phyloP scores from a whole-genome alignment of 2,329 filamentous ascomycete genomes.

The Dactylellina leptospora region DNA sequence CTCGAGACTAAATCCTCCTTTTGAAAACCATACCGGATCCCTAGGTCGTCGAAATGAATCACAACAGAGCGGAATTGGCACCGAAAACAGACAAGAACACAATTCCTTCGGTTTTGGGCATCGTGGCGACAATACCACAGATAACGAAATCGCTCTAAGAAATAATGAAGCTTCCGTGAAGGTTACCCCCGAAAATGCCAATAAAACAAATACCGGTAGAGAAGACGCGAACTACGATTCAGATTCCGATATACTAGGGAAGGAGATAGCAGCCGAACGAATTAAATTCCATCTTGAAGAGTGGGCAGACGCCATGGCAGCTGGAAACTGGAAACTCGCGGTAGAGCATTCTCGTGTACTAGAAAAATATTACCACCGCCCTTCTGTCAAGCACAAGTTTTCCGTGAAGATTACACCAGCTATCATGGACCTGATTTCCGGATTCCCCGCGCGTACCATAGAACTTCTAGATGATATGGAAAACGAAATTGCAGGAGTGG shows the following conservation, averaged over 20 bases:
- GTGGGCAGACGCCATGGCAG: neutral
- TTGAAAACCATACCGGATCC: no score
- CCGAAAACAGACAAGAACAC: no score
- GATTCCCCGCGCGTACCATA: neutral
- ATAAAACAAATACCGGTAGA: no score
- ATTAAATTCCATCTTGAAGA: neutral
- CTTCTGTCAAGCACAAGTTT: neutral
- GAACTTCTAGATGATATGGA: neutral
- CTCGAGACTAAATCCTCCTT: no score
- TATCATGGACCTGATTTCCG: neutral
- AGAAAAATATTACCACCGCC: neutral
- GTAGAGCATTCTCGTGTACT: neutral
- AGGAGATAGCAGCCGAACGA: neutral
- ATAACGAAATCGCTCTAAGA: no score
- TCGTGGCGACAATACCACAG: no score
- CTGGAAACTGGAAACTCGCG: neutral
- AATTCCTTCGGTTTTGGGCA: no score
- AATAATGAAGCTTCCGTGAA: no score
- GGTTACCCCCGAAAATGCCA: no score
- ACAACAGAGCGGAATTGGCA: no score
- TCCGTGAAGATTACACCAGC: neutral
- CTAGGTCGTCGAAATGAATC: no score
- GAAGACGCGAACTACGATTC: neutral
- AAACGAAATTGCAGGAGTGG: neutral
- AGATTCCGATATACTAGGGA: neutral